phyloP scores from a whole-genome alignment of 176 grass and related monocot species.

The Cenchrus americanus region DNA sequence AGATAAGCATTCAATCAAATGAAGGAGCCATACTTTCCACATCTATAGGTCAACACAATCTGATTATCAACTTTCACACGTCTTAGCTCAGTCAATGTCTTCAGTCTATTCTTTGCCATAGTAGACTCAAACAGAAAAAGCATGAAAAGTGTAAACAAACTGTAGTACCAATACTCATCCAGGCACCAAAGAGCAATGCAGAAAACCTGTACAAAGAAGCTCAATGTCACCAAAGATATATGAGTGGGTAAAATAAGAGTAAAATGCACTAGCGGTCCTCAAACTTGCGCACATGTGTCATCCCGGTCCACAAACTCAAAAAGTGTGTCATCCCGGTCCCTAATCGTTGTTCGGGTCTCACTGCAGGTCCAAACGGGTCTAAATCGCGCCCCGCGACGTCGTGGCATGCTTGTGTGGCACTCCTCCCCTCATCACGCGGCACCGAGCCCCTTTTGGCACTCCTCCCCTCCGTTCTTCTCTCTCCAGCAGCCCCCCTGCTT shows the following conservation, averaged over 20 bases:
- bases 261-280: too few relatives aligned
- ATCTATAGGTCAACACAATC: slow-evolving; percentile 76
- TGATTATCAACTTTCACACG: slow-evolving; percentile 99
- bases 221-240: slow-evolving; percentile 37
- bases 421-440: too few relatives aligned
- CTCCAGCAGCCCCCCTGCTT: too few relatives aligned
- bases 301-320: too few relatives aligned
- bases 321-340: too few relatives aligned
- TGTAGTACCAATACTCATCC: slow-evolving; percentile 99
- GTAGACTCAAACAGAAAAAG: slow-evolving; percentile 99
- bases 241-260: slow-evolving; percentile 8
- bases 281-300: too few relatives aligned
- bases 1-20: slow-evolving; percentile 32
- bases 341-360: too few relatives aligned
- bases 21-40: slow-evolving; percentile 78
- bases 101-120: slow-evolving; percentile 97
- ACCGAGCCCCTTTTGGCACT: too few relatives aligned
- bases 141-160: slow-evolving; percentile 99
- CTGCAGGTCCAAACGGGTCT: too few relatives aligned
- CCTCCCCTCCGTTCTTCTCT: too few relatives aligned
- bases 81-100: slow-evolving; percentile 94
- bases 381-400: too few relatives aligned
- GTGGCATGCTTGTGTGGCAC: too few relatives aligned
- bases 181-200: slow-evolving; percentile 97
- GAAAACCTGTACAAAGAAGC: slow-evolving; percentile 74